A percentile compares a stretch with the other conserved stretches of the same genome.
Evolutionary conservation across 2,329 filamentous ascomycete species (phyloP).

Genomic region (Alternaria atra): DNA sequence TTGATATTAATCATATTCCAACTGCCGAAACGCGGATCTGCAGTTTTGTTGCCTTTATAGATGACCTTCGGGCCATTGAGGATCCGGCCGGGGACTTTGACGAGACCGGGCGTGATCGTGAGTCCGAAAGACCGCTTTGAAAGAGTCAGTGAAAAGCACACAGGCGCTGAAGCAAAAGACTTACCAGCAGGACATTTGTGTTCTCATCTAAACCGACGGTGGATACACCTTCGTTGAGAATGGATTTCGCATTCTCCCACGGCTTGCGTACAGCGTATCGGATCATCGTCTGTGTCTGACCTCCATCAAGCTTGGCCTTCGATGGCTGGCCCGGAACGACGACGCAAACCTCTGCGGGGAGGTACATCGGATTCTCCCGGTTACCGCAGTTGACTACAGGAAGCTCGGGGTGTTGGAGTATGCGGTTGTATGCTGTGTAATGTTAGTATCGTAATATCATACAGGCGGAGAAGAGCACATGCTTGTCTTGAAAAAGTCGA

Average conservation of each 20-base stretch:
- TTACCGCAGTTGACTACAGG: conserved; percentile 38
- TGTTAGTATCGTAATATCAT: neutral
- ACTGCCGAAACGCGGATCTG: conserved; percentile 58
- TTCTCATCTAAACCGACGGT: conserved; percentile 27
- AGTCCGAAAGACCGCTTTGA: conserved; percentile 65
- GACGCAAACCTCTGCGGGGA: conserved; percentile 36
- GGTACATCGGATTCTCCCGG: conserved; percentile 34
- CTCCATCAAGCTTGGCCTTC: conserved; percentile 27
- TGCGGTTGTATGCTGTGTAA: conserved; percentile 17
- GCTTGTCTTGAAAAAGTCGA: conserved; percentile 29
- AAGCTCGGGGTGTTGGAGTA: conserved; percentile 20
- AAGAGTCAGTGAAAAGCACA: conserved; percentile 1
- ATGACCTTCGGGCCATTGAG: conserved; percentile 66
- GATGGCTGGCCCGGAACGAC: conserved; percentile 36
- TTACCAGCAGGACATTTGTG: conserved; percentile 25
- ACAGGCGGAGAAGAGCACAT: neutral
- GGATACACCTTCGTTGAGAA: conserved; percentile 20
- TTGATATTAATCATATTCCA: conserved; percentile 60
- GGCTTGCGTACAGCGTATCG: conserved; percentile 37
- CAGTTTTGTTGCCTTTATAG: conserved; percentile 57
- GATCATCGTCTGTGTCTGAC: conserved; percentile 41
- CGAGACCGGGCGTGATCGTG: conserved; percentile 64
- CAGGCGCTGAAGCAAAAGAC: neutral
- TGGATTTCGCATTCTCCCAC: conserved; percentile 32
- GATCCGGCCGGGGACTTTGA: conserved; percentile 76